These are phyloP conservation scores for Lactarius sp. DNA, from an alignment of 768 basidiomycete genomes.

Conservation along the genomic window DNA sequence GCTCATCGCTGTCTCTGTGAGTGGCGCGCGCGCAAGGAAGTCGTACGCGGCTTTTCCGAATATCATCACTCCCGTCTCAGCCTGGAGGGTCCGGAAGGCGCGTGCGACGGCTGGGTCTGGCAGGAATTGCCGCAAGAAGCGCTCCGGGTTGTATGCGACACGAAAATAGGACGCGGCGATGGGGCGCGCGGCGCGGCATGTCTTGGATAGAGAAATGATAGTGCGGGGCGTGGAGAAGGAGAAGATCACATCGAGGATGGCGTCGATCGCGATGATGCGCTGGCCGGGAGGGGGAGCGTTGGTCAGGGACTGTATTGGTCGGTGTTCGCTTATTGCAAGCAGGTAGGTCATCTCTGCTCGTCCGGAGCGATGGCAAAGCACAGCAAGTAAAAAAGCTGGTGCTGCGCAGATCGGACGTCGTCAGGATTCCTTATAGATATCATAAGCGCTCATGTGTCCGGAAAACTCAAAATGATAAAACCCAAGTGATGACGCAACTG, in stretches of 20 bases:
- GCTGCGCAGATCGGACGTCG: neutral
- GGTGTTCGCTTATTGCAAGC: neutral
- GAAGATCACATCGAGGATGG: constrained; percentile 42
- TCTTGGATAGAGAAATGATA: constrained; percentile 14
- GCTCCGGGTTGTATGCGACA: constrained; percentile 18
- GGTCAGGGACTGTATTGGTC: neutral
- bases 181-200: constrained; percentile 13
- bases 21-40: constrained; percentile 7
- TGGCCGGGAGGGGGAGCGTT: constrained; percentile 60
- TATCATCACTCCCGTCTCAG: constrained; percentile 3
- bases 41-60: constrained; percentile 10
- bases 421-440: neutral
- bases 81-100: constrained; percentile 15
- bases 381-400: neutral
- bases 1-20: constrained; percentile 1
- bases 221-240: constrained; percentile 57
- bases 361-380: neutral
- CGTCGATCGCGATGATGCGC: constrained; percentile 41
- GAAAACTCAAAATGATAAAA: neutral
- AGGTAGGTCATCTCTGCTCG: neutral
- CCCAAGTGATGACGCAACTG: no score
- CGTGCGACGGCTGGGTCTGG: neutral
- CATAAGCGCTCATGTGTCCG: neutral
- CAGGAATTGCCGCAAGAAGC: constrained; percentile 10
- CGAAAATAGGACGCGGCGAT: constrained; percentile 21